phyloP scores from a whole-genome alignment of 2,329 filamentous ascomycete genomes.

The Exophiala calicioides region DNA sequence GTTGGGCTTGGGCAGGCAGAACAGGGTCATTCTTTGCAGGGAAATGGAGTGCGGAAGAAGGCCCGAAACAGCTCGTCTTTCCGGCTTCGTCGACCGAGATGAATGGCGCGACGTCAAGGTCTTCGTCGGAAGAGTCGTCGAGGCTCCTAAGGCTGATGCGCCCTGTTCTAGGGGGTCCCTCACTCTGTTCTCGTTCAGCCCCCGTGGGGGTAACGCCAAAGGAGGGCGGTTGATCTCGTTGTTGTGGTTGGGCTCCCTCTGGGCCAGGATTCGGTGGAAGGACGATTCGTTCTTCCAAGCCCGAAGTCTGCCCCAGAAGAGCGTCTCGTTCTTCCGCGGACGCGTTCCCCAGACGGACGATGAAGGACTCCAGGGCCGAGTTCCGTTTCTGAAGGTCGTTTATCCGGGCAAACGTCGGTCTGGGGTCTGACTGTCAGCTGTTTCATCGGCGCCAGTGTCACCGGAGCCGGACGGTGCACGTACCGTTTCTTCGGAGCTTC shows the following conservation, averaged over 20 bases:
- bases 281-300: neutral
- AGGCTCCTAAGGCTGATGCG: neutral
- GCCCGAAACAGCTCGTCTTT: slow-evolving; percentile 6
- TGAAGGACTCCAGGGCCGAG: neutral
- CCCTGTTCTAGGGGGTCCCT: neutral
- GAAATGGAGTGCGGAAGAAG: slow-evolving; percentile 3
- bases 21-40: neutral
- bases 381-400: slow-evolving; percentile 3
- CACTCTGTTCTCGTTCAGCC: neutral
- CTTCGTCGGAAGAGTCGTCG: slow-evolving; percentile 3
- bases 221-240: neutral
- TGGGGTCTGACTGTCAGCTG: too few relatives aligned
- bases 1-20: neutral
- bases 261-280: neutral
- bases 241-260: neutral
- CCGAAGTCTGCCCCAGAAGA: neutral
- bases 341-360: neutral
- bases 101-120: slow-evolving; percentile 3
- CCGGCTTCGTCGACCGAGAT: slow-evolving; percentile 4
- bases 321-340: neutral
- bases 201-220: neutral
- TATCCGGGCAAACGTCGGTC: slow-evolving; percentile 5
- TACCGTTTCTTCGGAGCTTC: slow-evolving; percentile 1
- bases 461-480: neutral
- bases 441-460: neutral